These are phyloP conservation scores for Botrytis elliptica DNA, from an alignment of 2,329 filamentous ascomycete genomes.

Conservation along the genomic window DNA sequence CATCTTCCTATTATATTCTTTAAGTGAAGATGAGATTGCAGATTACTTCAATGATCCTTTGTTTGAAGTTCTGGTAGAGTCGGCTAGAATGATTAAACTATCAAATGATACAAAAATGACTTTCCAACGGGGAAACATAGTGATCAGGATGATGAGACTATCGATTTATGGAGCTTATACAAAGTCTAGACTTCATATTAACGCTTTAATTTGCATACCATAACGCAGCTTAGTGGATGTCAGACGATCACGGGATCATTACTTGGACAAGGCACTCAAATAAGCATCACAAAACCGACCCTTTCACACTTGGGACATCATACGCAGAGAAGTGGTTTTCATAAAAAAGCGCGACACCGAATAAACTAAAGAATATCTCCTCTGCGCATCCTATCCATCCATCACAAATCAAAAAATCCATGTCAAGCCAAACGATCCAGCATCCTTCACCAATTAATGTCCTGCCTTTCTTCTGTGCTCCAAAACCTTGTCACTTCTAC, in stretches of 20 bases:
- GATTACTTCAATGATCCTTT: too few species aligned
- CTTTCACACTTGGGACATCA: not conserved
- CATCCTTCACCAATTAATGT: not conserved
- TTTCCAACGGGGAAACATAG: too few species aligned
- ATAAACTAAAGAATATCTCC: not conserved
- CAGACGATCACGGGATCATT: not conserved
- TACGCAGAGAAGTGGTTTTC: not conserved
- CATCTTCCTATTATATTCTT: not conserved
- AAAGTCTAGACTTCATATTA: not conserved
- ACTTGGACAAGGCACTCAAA: not conserved
- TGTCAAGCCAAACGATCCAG: not conserved
- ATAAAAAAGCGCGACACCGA: not conserved
- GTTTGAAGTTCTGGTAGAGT: too few species aligned
- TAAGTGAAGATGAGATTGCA: too few species aligned
- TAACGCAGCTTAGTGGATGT: not conserved
- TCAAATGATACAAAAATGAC: too few species aligned
- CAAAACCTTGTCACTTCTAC: not conserved
- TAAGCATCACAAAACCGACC: not conserved
- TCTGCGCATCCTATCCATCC: not conserved
- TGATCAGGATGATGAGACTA: not conserved
- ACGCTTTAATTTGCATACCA: not conserved
- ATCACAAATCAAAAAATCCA: not conserved
- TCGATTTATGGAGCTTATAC: not conserved
- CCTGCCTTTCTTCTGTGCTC: not conserved
- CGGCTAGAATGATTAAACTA: too few species aligned